A percentile compares a stretch with the other conserved stretches of the same genome.
Conservation (phyloP, 257 asterid genomes). For the Solanum bukasovii region DNA sequence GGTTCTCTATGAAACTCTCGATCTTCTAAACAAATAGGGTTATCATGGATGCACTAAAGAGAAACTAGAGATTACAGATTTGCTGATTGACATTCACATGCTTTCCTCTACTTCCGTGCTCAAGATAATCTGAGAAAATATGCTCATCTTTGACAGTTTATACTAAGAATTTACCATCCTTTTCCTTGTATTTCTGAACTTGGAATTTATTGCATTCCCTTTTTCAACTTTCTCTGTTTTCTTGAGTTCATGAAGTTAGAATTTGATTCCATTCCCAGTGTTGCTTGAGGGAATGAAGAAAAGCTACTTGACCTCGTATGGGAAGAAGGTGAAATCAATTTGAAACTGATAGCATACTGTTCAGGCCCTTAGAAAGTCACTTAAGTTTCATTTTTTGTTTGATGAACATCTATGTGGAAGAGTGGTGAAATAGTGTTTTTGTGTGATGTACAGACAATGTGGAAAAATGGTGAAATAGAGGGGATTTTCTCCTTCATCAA, state of each 20-base stretch:
- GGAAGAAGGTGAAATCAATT: background rate
- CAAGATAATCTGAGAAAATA: background rate
- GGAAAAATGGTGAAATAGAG: background rate
- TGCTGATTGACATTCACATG: background rate
- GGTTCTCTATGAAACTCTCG: background rate
- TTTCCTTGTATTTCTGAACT: background rate
- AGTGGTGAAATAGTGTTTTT: background rate
- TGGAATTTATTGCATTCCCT: background rate
- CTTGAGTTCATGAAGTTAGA: background rate
- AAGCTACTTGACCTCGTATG: background rate
- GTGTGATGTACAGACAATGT: background rate
- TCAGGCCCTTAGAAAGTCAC: background rate
- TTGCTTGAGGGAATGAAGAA: background rate
- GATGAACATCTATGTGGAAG: background rate
- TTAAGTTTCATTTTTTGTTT: background rate
- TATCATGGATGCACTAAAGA: background rate
- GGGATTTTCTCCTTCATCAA: background rate
- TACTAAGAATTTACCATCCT: background rate
- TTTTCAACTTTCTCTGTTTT: background rate
- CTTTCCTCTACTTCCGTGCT: background rate
- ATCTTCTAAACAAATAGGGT: background rate
- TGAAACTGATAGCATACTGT: background rate
- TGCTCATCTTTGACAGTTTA: background rate
- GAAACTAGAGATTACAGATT: background rate
- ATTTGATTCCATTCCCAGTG: background rate